Conservation (phyloP, 306 rosid genomes). For the Begonia masoniana region DNA sequence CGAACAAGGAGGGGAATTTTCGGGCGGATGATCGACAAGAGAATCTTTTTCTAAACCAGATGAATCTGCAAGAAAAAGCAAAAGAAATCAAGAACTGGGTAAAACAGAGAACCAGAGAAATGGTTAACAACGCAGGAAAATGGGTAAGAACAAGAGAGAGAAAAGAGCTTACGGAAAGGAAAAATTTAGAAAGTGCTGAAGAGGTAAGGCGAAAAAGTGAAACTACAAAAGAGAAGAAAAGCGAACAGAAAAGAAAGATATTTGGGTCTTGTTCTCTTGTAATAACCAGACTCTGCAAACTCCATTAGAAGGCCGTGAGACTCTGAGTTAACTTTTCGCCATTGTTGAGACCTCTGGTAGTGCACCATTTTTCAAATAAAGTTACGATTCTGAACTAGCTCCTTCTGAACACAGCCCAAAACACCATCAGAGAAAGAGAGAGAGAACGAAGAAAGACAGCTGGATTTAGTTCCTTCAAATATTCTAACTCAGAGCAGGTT, state of each 20-base stretch:
- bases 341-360: conserved; percentile 30
- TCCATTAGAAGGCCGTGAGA: conserved; percentile 24
- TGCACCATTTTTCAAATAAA: conserved; percentile 37
- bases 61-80: conserved; percentile 35
- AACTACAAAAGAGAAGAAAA: conserved; percentile 42
- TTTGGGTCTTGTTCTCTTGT: conserved; percentile 50
- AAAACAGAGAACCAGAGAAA: not conserved
- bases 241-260: conserved; percentile 39
- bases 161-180: conserved; percentile 26
- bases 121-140: not conserved
- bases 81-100: conserved; percentile 8
- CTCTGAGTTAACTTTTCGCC: conserved; percentile 26
- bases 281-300: no score
- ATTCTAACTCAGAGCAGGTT: not conserved
- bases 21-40: no score
- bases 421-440: not conserved
- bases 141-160: not conserved
- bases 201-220: conserved; percentile 42
- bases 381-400: not conserved
- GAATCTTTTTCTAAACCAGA: conserved; percentile 21
- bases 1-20: no score
- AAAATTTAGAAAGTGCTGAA: conserved; percentile 21
- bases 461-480: not conserved
- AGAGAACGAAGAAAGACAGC: conserved; percentile 1
- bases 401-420: not conserved